Evolutionary conservation across 352 stramenopile genomes (phyloP).

Genomic region (Achlya hypogyna): DNA sequence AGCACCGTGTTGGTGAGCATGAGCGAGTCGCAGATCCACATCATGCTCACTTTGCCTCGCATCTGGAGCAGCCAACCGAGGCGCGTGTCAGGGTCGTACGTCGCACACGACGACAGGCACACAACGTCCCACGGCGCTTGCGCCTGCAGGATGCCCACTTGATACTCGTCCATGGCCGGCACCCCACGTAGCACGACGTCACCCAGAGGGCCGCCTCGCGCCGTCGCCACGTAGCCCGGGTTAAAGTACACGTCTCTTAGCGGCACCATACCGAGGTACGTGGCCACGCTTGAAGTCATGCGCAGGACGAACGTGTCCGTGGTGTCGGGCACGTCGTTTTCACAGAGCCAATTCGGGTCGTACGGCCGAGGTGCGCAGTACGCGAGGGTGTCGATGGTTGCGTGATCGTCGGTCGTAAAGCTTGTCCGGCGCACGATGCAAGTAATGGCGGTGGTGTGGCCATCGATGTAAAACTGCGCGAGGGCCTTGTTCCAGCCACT

Average conservation of each 20-base stretch:
- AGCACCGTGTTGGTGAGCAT: conserved; percentile 27
- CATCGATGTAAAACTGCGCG: conserved; percentile 17
- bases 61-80: conserved; percentile 22
- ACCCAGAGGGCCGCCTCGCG: conserved; percentile 16
- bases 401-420: conserved; percentile 7
- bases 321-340: conserved; percentile 22
- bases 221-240: conserved; percentile 14
- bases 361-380: conserved; percentile 23
- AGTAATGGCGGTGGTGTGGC: conserved; percentile 5
- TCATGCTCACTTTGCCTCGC: conserved; percentile 23
- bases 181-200: conserved; percentile 15
- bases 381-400: conserved; percentile 23
- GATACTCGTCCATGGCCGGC: conserved; percentile 25
- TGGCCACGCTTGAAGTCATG: conserved; percentile 18
- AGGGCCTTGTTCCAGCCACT: conserved; percentile 20
- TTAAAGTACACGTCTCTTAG: conserved; percentile 25
- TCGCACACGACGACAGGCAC: conserved; percentile 12
- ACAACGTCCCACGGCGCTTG: conserved; percentile 24
- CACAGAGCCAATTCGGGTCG: conserved; percentile 24
- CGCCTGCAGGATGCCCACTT: conserved; percentile 21
- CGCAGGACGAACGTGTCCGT: conserved; percentile 19
- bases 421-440: conserved; percentile 20
- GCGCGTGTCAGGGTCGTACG: conserved; percentile 17
- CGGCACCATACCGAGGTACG: conserved; percentile 18
- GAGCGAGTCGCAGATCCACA: conserved; percentile 20